Percentiles rank a stretch among this genome's conserved stretches.
Evolutionary conservation across 106 monocot genomes (phyloP).

Genomic region (Dioscorea alata): DNA sequence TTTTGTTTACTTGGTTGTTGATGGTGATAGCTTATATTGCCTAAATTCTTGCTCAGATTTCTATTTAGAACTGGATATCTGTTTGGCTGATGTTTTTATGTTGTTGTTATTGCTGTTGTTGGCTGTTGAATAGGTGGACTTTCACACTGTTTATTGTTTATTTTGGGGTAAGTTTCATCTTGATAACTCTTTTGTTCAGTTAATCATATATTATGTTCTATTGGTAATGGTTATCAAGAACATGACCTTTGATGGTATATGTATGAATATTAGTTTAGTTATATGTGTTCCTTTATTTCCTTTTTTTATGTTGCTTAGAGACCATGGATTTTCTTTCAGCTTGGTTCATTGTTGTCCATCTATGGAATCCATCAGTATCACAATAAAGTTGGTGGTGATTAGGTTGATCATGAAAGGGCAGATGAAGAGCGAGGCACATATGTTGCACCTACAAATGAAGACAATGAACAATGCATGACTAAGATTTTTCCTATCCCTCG

Average conservation of each 20-base stretch:
- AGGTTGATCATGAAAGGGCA: conserved; percentile 18
- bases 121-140: conserved; percentile 65
- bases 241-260: not conserved
- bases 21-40: not conserved
- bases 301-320: not conserved
- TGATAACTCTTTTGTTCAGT: not conserved
- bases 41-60: not conserved
- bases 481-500: conserved; percentile 13
- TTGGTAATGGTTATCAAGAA: no score
- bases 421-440: conserved; percentile 48
- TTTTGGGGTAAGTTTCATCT: conserved; percentile 76
- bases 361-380: conserved; percentile 64
- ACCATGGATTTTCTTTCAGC: conserved; percentile 26
- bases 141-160: conserved; percentile 78
- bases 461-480: conserved; percentile 10
- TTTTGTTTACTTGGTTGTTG: not conserved
- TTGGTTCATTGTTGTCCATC: conserved; percentile 70
- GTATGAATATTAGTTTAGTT: no score
- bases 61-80: no score
- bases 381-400: conserved; percentile 20
- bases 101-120: no score
- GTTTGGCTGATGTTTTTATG: not conserved
- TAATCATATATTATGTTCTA: no score
- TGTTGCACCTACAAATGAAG: conserved; percentile 24
- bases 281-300: no score